Percentiles rank a stretch among this genome's conserved stretches.
These are phyloP conservation scores for Paecilomyces dactylethromorphus DNA, from an alignment of 2,329 filamentous ascomycete genomes.

Conservation along the genomic window DNA sequence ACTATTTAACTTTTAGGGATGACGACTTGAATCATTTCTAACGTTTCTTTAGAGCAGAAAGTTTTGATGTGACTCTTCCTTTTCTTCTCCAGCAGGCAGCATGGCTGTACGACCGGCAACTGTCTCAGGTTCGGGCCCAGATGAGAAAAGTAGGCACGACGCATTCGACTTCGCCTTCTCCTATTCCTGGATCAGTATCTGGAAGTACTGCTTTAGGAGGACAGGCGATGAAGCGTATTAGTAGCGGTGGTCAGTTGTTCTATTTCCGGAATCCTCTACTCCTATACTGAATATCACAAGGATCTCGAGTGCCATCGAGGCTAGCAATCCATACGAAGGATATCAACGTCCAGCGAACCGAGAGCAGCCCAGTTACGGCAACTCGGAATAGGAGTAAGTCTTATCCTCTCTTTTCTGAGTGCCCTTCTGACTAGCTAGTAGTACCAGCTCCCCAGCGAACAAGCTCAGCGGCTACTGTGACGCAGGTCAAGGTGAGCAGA, in stretches of 20 bases:
- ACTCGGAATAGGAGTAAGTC: constrained; percentile 9
- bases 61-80: constrained; percentile 77
- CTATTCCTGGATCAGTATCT: constrained; percentile 35
- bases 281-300: constrained; percentile 12
- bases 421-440: constrained; percentile 7
- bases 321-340: constrained; percentile 31
- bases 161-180: constrained; percentile 37
- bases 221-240: constrained; percentile 25
- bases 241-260: constrained; percentile 21
- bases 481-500: constrained; percentile 17
- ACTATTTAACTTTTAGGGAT: not conserved
- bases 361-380: constrained; percentile 11
- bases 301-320: constrained; percentile 32
- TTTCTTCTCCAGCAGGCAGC: constrained; percentile 91
- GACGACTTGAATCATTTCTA: constrained; percentile 1
- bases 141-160: constrained; percentile 59
- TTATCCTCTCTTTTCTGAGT: not conserved
- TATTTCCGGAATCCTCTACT: not conserved
- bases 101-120: constrained; percentile 86
- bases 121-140: constrained; percentile 83
- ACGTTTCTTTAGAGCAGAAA: constrained; percentile 50
- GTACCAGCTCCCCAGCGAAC: constrained; percentile 16
- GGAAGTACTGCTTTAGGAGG: constrained; percentile 33
- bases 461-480: constrained; percentile 25
- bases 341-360: constrained; percentile 15